These are phyloP conservation scores for Mycosphaerella arachidis DNA, from an alignment of 2,329 filamentous ascomycete species.

Conservation along the genomic window DNA sequence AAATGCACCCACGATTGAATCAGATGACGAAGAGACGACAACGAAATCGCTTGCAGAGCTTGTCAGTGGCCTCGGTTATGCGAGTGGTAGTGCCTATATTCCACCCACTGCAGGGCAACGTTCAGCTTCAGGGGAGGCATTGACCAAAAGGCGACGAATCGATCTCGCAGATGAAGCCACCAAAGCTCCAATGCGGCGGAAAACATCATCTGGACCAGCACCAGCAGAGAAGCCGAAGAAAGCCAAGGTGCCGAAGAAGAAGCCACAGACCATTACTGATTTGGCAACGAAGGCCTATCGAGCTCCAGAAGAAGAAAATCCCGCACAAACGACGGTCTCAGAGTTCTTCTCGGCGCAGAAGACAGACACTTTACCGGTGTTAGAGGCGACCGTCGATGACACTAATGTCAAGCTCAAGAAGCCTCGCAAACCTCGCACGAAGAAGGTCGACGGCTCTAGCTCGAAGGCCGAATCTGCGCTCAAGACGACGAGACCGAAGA, in stretches of 20 bases:
- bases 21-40: constrained; percentile 2
- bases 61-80: constrained; percentile 15
- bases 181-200: not conserved
- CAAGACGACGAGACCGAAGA: constrained; percentile 17
- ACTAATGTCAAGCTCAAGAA: constrained; percentile 19
- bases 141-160: constrained; percentile 16
- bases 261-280: constrained; percentile 71
- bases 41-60: constrained; percentile 10
- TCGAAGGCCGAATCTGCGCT: not conserved
- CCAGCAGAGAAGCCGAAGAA: constrained; percentile 32
- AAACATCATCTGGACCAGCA: not conserved
- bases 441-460: constrained; percentile 11
- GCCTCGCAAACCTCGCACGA: constrained; percentile 25
- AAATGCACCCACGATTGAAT: not conserved
- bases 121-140: constrained; percentile 10
- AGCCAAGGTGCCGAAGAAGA: constrained; percentile 55
- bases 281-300: constrained; percentile 68
- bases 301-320: constrained; percentile 28
- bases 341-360: constrained; percentile 41
- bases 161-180: constrained; percentile 16
- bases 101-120: not conserved
- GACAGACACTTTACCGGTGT: not conserved
- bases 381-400: not conserved
- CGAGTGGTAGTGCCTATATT: not conserved
- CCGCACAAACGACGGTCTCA: constrained; percentile 35